A percentile compares a stretch with the other conserved stretches of the same genome.
Evolutionary conservation across 345 rosid species (phyloP).

Genomic region (Nasturtium officinale): DNA sequence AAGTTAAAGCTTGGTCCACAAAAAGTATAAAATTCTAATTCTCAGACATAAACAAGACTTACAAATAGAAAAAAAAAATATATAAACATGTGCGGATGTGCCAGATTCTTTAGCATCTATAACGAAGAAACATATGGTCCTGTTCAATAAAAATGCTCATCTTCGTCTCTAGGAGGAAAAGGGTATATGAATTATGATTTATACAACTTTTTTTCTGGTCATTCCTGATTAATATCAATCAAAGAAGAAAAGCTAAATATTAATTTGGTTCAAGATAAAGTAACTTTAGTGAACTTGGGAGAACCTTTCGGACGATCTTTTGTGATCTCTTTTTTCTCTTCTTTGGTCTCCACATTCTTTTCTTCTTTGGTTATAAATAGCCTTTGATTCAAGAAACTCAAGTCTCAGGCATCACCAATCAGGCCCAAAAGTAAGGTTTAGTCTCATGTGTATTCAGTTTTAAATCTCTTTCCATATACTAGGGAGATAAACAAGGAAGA

Average conservation of each 20-base stretch:
- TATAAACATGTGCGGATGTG: constrained; percentile 30
- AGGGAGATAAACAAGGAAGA: not conserved
- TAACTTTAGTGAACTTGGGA: constrained; percentile 29
- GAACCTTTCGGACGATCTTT: constrained; percentile 36
- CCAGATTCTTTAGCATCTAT: constrained; percentile 38
- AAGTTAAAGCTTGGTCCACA: constrained; percentile 35
- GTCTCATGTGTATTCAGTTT: constrained; percentile 23
- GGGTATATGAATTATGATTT: constrained; percentile 22
- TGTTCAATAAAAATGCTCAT: constrained; percentile 29
- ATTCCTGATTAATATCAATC: not conserved
- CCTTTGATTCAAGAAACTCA: constrained; percentile 25
- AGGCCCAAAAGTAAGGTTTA: not conserved
- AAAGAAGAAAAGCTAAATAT: not conserved
- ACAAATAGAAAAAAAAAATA: constrained; percentile 8
- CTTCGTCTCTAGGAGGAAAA: constrained; percentile 37
- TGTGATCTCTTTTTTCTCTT: constrained; percentile 18
- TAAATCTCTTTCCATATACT: constrained; percentile 1
- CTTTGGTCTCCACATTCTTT: constrained; percentile 25
- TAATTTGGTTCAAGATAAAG: constrained; percentile 26
- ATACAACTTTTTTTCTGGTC: constrained; percentile 28
- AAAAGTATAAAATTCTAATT: constrained; percentile 12
- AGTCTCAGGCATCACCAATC: constrained; percentile 37
- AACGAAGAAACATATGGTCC: constrained; percentile 37
- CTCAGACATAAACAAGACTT: constrained; percentile 17
- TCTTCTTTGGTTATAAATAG: constrained; percentile 42